Percentiles rank a stretch among this genome's conserved stretches.
Conservation (phyloP, 352 stramenopile genomes). For the Globisporangium heterothallicum region DNA sequence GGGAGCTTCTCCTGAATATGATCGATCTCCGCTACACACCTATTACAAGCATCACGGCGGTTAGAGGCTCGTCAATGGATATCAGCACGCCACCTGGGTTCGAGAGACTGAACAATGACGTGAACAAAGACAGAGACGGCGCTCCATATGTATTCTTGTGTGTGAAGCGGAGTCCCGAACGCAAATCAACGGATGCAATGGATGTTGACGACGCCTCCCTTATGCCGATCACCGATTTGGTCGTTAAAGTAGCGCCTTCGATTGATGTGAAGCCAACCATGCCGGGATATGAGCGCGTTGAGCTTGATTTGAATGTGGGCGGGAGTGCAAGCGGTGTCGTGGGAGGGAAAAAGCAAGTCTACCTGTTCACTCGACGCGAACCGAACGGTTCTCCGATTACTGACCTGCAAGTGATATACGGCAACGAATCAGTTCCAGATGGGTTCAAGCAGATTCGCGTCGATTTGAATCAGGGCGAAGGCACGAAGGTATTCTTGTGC, state of each 20-base stretch:
- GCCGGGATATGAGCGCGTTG: constrained; percentile 70
- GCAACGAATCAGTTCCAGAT: constrained; percentile 76
- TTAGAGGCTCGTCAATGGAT: constrained; percentile 66
- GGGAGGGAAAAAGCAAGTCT: constrained; percentile 79
- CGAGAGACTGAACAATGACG: constrained; percentile 75
- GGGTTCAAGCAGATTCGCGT: constrained; percentile 84
- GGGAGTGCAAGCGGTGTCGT: constrained; percentile 34
- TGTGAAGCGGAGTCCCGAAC: constrained; percentile 65
- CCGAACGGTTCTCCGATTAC: constrained; percentile 79
- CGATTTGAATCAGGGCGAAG: constrained; percentile 84
- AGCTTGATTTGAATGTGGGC: constrained; percentile 78
- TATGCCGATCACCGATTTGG: constrained; percentile 75
- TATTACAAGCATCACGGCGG: constrained; percentile 73
- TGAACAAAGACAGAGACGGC: constrained; percentile 79
- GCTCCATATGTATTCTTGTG: constrained; percentile 84
- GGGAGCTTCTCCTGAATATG: constrained; percentile 87
- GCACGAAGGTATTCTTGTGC: constrained; percentile 78
- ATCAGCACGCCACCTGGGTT: constrained; percentile 62
- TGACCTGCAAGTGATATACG: constrained; percentile 75
- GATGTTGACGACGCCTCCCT: constrained; percentile 22
- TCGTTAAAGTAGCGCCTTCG: constrained; percentile 59
- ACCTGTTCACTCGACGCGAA: constrained; percentile 74
- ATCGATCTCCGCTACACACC: constrained; percentile 86
- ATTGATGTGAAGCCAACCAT: constrained; percentile 59
- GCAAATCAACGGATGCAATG: constrained; percentile 21